phyloP scores from a whole-genome alignment of 805 yeast genomes.

The Suhomyces prunicola region DNA sequence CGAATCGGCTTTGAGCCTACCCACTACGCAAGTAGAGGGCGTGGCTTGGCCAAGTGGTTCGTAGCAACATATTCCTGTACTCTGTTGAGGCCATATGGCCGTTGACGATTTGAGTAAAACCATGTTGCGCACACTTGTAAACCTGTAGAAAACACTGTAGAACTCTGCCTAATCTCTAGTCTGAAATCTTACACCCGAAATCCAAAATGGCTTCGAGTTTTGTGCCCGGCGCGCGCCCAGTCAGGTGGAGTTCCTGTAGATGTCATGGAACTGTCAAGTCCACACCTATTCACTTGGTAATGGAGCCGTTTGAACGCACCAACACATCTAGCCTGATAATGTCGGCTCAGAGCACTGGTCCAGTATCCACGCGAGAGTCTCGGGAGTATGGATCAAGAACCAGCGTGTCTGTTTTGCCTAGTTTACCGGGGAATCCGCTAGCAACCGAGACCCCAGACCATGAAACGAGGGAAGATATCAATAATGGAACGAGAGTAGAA shows the following conservation, averaged over 20 bases:
- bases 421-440: slow-evolving; percentile 14
- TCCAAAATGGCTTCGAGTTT: not conserved
- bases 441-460: not conserved
- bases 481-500: not conserved
- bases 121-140: slow-evolving; percentile 91
- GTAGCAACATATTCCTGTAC: slow-evolving; percentile 99
- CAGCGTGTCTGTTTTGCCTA: slow-evolving; percentile 20
- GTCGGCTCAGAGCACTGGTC: not conserved
- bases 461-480: not conserved
- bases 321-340: not conserved
- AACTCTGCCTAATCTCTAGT: too few relatives aligned
- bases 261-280: not conserved
- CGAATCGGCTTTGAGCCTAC: slow-evolving; percentile 63
- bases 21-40: slow-evolving; percentile 17
- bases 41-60: slow-evolving; percentile 66
- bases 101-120: slow-evolving; percentile 98
- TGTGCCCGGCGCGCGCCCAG: not conserved
- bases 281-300: not conserved
- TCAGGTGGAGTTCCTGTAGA: not conserved
- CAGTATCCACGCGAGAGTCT: slow-evolving; percentile 2
- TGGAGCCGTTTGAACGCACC: slow-evolving; percentile 1
- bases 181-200: not conserved
- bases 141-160: not conserved
- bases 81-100: slow-evolving; percentile 91
- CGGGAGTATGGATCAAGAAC: slow-evolving; percentile 13